Evolutionary conservation across 192 early-diverging fungal genomes (phyloP), one percentile per base, ranked within the genome.

Genomic region (Chytriomyces sp.): DNA sequence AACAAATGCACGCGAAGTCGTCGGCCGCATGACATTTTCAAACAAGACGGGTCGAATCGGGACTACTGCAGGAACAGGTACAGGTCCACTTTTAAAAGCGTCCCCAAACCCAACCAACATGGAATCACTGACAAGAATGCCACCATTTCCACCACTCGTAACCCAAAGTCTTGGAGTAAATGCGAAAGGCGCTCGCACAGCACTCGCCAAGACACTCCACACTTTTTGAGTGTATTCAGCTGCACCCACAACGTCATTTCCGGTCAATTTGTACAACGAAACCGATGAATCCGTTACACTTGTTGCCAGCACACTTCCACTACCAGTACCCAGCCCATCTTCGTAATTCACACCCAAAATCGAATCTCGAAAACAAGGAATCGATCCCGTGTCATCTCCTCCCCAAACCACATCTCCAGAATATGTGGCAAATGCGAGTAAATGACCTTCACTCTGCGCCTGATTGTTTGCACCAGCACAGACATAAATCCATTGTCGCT

Each of bases 161-260:
- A 44, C 44, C 71, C 71, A 73, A n/a, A 73, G 8, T 6, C 60
- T 60, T 4, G 71, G 71, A 43, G 45, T 61, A 63, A 73, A 73
- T 0, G 71, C 71, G 45, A 62, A 45, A 16, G 71, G 71, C 11
- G 71, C 71, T 44, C 45, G 10, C 4, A 35, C 35, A 4, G 35
- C 35, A 35, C 35, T 35, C 35, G 35, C 35, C 10, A 18, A 24
- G 13, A 45, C 26, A 16, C 9, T 46, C 60, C 16, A 13, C 35
- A 23, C 24, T 48, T 48, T 7, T 43, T 61, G 18, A 43, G 62
- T 8, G 35, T 35, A 35, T 35, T 35, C 35, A 35, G 35, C 35
- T 35, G 35, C 35, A 4, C 35, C 35, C 35, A 4, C 4, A 4
- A 35, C 35, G 35, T 35, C 35, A 10, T 60, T 47, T 45, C 35